phyloP scores from a whole-genome alignment of 495 filamentous ascomycete species.

The Bacidia rubella region DNA sequence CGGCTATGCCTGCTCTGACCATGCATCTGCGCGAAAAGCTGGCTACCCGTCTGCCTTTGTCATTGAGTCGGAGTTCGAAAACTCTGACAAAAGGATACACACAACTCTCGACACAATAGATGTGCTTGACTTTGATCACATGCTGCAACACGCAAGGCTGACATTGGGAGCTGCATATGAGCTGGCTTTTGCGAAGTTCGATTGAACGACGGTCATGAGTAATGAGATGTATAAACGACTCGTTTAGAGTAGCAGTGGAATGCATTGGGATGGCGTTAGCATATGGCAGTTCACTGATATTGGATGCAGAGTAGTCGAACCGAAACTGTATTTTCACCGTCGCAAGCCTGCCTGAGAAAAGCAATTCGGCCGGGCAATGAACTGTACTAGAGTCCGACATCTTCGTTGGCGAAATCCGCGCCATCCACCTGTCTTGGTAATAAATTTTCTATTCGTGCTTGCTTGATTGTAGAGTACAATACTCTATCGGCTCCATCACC shows the following conservation, averaged over 20 bases:
- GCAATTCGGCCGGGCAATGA: too few species aligned
- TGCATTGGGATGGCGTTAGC: too few species aligned
- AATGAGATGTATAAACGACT: too few species aligned
- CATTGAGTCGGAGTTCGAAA: conserved; percentile 78
- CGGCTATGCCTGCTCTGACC: conserved; percentile 94
- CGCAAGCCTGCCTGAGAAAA: too few species aligned
- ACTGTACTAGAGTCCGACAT: too few species aligned
- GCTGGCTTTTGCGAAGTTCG: conserved; percentile 54
- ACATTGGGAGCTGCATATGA: conserved; percentile 85
- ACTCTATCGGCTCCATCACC: not conserved
- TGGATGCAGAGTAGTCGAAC: too few species aligned
- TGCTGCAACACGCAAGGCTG: conserved; percentile 92
- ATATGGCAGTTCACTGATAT: too few species aligned
- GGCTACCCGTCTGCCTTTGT: conserved; percentile 94
- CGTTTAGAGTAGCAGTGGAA: too few species aligned
- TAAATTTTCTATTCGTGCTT: not conserved
- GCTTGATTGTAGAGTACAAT: not conserved
- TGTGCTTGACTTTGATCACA: conserved; percentile 88
- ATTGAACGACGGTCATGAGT: too few species aligned
- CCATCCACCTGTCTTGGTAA: too few species aligned
- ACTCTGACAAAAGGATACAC: conserved; percentile 82
- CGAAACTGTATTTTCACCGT: too few species aligned
- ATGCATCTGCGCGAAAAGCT: conserved; percentile 89
- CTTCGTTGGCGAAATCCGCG: too few species aligned
- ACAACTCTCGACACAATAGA: conserved; percentile 78